These are phyloP conservation scores for Corchorus olitorius DNA, from an alignment of 345 rosid genomes.

Conservation along the genomic window DNA sequence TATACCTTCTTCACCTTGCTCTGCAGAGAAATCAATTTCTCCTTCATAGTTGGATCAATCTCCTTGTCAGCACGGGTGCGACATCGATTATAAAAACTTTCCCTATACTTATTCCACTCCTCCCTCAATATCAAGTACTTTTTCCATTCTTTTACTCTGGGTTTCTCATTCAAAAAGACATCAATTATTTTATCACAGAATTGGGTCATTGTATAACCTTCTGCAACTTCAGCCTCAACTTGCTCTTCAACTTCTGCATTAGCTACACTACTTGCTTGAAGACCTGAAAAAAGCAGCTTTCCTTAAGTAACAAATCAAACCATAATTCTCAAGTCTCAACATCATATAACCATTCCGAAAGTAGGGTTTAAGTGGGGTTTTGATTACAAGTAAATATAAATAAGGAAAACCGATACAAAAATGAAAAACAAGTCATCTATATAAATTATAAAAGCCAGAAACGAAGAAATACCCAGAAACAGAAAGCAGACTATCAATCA, in stretches of 20 bases:
- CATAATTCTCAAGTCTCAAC: slow-evolving; percentile 2
- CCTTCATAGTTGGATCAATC: slow-evolving; percentile 54
- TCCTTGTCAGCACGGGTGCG: slow-evolving; percentile 54
- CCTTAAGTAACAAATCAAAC: slow-evolving; percentile 1
- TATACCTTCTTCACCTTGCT: slow-evolving; percentile 81
- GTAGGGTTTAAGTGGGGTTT: slow-evolving; percentile 14
- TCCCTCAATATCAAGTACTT: slow-evolving; percentile 77
- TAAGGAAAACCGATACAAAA: background rate
- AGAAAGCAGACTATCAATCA: slow-evolving; percentile 7
- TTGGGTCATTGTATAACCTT: slow-evolving; percentile 70
- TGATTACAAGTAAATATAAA: background rate
- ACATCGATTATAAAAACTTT: slow-evolving; percentile 70
- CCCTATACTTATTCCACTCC: slow-evolving; percentile 82
- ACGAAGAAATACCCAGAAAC: background rate
- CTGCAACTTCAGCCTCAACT: slow-evolving; percentile 62
- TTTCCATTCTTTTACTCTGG: slow-evolving; percentile 75
- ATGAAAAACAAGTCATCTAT: background rate
- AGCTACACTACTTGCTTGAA: slow-evolving; percentile 37
- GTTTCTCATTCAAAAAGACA: slow-evolving; percentile 77
- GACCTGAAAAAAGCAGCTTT: slow-evolving; percentile 38
- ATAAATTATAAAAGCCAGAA: background rate
- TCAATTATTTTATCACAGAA: slow-evolving; percentile 82
- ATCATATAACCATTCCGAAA: background rate
- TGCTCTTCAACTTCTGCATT: slow-evolving; percentile 45
- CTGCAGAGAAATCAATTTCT: slow-evolving; percentile 54